These are phyloP conservation scores for Butyriboletus loyo DNA, from an alignment of 768 basidiomycete genomes.

Conservation along the genomic window DNA sequence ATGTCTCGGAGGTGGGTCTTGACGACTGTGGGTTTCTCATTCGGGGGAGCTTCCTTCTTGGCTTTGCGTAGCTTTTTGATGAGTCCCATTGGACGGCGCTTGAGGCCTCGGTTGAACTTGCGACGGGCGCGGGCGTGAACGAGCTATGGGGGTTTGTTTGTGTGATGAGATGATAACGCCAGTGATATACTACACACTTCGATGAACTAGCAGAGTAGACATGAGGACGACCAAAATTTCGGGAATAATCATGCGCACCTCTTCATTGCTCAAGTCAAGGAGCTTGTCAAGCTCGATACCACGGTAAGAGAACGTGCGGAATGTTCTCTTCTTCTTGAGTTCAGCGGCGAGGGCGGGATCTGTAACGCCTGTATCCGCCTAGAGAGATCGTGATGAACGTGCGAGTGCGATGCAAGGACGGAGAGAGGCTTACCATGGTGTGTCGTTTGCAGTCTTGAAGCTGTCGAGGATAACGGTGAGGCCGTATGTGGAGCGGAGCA, in stretches of 20 bases:
- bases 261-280: conserved; percentile 93
- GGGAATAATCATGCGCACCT: conserved; percentile 49
- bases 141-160: conserved; percentile 50
- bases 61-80: conserved; percentile 99
- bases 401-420: neutral
- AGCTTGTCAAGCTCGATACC: conserved; percentile 98
- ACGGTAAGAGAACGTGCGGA: conserved; percentile 98
- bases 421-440: conserved; percentile 31
- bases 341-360: conserved; percentile 93
- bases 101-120: conserved; percentile 98
- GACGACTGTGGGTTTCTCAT: conserved; percentile 98
- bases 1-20: conserved; percentile 99
- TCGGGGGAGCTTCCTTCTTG: conserved; percentile 98
- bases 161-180: conserved; percentile 6
- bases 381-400: conserved; percentile 8
- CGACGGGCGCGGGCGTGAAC: conserved; percentile 98
- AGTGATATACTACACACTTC: conserved; percentile 53
- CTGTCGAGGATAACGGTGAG: conserved; percentile 23
- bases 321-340: conserved; percentile 97
- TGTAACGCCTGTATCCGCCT: conserved; percentile 84
- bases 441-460: conserved; percentile 27
- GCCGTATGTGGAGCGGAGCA: conserved; percentile 18
- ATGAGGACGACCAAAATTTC: neutral
- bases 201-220: conserved; percentile 53
- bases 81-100: conserved; percentile 96